These are phyloP conservation scores for Lolium multiflorum DNA, from an alignment of 176 grass and related monocot species.

Conservation along the genomic window DNA sequence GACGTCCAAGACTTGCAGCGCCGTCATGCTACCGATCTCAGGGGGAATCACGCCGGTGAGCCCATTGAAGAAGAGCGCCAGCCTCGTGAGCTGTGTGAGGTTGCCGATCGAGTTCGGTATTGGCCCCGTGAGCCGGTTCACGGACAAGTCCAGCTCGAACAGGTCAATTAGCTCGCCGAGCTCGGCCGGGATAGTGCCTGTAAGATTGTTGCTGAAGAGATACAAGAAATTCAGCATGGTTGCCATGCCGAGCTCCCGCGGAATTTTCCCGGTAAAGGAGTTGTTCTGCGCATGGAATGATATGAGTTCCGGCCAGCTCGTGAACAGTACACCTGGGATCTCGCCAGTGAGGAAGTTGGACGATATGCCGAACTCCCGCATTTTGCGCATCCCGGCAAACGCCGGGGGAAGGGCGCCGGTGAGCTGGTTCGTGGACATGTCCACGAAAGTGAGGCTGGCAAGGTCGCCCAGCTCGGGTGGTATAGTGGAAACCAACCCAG, in stretches of 20 bases:
- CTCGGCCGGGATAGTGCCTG: constrained; percentile 45
- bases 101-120: too few species aligned
- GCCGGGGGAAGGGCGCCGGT: neutral
- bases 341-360: neutral
- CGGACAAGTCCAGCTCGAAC: constrained; percentile 7
- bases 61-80: too few species aligned
- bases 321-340: neutral
- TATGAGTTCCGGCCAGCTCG: neutral
- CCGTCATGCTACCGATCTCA: too few species aligned
- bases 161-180: constrained; percentile 48
- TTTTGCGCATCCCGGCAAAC: neutral
- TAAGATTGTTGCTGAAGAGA: constrained; percentile 49
- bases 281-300: constrained; percentile 54
- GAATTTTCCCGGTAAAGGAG: constrained; percentile 39
- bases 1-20: neutral
- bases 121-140: too few species aligned
- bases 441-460: constrained; percentile 8
- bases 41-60: too few species aligned
- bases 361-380: neutral
- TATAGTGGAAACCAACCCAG: constrained; percentile 35
- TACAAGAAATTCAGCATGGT: constrained; percentile 21
- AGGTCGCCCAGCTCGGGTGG: constrained; percentile 40
- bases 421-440: constrained; percentile 26
- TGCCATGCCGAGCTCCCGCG: constrained; percentile 44
- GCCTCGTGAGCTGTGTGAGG: too few species aligned